Base-by-base conservation (phyloP, 441 rosid species). In the Erodium trifolium region DNA sequence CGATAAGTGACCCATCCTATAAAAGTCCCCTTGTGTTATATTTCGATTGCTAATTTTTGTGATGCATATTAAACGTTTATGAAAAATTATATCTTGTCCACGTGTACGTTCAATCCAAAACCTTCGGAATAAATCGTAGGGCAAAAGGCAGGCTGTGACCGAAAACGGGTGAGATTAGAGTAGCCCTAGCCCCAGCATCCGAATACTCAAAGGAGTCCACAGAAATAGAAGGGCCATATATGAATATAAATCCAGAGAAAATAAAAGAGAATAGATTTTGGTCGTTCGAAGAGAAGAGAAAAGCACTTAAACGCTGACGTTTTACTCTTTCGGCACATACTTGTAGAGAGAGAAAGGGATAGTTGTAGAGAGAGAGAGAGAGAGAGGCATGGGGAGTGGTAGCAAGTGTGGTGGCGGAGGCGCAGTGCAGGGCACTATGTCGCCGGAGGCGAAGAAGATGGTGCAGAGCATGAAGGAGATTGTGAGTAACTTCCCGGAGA, bases 381-480 rank as follows among this genome's bases (percentile, higher is more conserved):
- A 65, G 17, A 72, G 68, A 39, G 12, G 41, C 43, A 82, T 78
- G 84, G 80, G 71, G 55, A 79, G 73, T 62, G 79, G 79, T 27
- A 67, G 75, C 65, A 71, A 73, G 71, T 68, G 62, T 67, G 45
- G 65, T 49, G 65, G 70, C 14, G 31, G 65, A 14, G 67, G 69
- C 67, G 77, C 60, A 59, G 64, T 6, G 80, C 59, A 31, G 70
- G 77, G 41, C 69, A 18, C 10, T 78, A 47, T 12, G 11, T 2
- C 86, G 47, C 31, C 60, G 45, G 71, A 55, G 73, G 65, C 8
- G 68, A 73, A 60, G 79, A 76, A 76, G 68, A 67, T 77, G 63
- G 79, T 87, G 8, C 76, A 78, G 67, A 72, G 71, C 45, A 49
- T 87, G 63, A 86, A 71, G 75, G 89, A 84, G 79, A 73, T 78